Conservation (phyloP, 2,329 filamentous ascomycete species). For the Fusarium cicatricum region DNA sequence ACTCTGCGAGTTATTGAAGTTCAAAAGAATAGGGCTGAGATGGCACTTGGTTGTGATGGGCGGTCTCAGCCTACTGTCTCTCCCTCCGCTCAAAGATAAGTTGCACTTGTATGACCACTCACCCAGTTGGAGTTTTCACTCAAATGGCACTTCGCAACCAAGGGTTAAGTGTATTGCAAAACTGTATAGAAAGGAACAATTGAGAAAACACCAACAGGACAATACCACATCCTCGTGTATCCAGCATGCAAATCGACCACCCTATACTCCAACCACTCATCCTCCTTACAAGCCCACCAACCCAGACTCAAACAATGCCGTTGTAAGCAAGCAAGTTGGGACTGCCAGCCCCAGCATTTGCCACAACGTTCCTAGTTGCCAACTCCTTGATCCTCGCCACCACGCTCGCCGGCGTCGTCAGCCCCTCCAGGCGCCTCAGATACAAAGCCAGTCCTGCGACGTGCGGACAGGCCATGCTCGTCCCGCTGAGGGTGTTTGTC, state of each 20-base stretch:
- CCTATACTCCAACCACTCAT: not conserved
- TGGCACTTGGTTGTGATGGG: too few relatives aligned
- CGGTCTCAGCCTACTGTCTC: too few relatives aligned
- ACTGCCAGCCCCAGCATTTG: slow-evolving; percentile 46
- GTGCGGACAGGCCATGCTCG: slow-evolving; percentile 69
- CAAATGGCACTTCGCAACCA: too few relatives aligned
- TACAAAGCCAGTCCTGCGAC: slow-evolving; percentile 68
- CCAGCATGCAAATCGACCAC: not conserved
- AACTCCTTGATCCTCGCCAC: slow-evolving; percentile 53
- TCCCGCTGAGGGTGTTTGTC: slow-evolving; percentile 61
- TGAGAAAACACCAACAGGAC: not conserved
- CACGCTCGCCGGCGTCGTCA: slow-evolving; percentile 53
- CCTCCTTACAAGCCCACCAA: not conserved
- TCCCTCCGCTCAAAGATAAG: too few relatives aligned
- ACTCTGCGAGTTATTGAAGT: too few relatives aligned
- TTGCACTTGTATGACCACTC: too few relatives aligned
- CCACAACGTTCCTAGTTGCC: slow-evolving; percentile 50
- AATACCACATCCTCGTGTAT: not conserved
- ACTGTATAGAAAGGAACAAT: not conserved
- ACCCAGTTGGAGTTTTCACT: not conserved
- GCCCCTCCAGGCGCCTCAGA: slow-evolving; percentile 48
- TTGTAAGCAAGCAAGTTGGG: slow-evolving; percentile 60
- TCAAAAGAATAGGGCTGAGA: too few relatives aligned
- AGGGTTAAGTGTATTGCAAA: not conserved
- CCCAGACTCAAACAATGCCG: slow-evolving; percentile 39